Conservation (phyloP, 1,284 basidiomycete species). For the Takashimella koratensis region DNA sequence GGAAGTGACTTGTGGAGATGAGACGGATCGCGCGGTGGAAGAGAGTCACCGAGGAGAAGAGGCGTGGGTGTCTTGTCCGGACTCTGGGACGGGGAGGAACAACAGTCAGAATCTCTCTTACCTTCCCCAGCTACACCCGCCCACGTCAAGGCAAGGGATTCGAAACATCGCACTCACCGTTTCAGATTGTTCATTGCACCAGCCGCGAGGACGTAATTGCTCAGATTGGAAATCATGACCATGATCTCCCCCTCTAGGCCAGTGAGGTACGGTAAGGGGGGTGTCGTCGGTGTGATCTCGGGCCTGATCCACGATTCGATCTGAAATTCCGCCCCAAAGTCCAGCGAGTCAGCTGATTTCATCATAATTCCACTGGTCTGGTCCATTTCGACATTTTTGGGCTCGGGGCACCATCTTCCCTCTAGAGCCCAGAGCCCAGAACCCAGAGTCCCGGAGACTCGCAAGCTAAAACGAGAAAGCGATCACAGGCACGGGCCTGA, state of each 20-base stretch:
- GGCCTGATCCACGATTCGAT: conserved; percentile 68
- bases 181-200: conserved; percentile 82
- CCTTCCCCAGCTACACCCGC: no score
- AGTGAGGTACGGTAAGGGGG: conserved; percentile 60
- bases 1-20: conserved; percentile 82
- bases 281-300: conserved; percentile 40
- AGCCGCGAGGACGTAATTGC: conserved; percentile 94
- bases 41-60: conserved; percentile 72
- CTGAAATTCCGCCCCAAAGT: conserved; percentile 48
- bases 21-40: conserved; percentile 79
- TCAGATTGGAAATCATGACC: conserved; percentile 85
- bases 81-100: no score
- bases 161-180: conserved; percentile 57
- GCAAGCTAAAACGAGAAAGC: no score
- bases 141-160: no score
- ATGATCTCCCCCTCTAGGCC: conserved; percentile 81
- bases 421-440: no score
- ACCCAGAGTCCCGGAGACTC: no score
- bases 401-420: no score
- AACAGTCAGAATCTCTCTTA: neutral
- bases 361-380: neutral
- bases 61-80: conserved; percentile 62
- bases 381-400: no score
- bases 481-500: no score
- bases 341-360: no score